Evolutionary conservation across 805 yeast species (phyloP), one percentile per base, ranked within the genome.

Genomic region (Kregervanrija delftensis): DNA sequence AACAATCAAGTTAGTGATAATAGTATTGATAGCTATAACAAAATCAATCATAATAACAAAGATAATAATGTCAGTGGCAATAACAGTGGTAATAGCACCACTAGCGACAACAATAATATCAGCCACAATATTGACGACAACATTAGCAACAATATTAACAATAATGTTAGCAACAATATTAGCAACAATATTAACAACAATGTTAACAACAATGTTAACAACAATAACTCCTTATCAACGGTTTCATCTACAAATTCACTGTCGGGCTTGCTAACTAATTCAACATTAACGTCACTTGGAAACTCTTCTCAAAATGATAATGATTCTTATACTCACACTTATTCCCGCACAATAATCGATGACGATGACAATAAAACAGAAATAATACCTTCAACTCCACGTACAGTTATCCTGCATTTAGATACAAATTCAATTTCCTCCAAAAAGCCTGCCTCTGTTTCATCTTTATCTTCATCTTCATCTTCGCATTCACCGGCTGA

Each of bases 321-420:
- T 9, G 32, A 32, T 10, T 43, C 50, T n/a, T 9, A 15, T 30
- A 15, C 44, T 2, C 48, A 46, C 31, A 35, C 30, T 11, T 38
- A 41, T 35, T 42, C 46, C 16, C 41, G 41, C 31, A 37, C 46
- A 34, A 43, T 48, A 15, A 46, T 48, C 5, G 51, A 45, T 15
- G 59, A 56, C n/a, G 62, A 57, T 14, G 63, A 59, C 37, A 56
- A 55, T 35, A 53, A 47, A 41, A 59, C 63, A 2, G 54, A 33
- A 28, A 11, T 40, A 17, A 38, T 39, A 28, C 43, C 48, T 12
- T 8, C 37, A 10, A 30, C 33, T 13, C 41, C 47, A 33, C 37
- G 13, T 33, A 42, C 28, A 22, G 8, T 22, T 6, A 30, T 13
- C 11, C 22, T 35, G 30, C 9, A 32, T 17, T 14, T 14, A 16